Percentiles rank a stretch among this genome's conserved stretches.
phyloP scores from a whole-genome alignment of 305 asterid genomes.

The Fraxinus sp. region DNA sequence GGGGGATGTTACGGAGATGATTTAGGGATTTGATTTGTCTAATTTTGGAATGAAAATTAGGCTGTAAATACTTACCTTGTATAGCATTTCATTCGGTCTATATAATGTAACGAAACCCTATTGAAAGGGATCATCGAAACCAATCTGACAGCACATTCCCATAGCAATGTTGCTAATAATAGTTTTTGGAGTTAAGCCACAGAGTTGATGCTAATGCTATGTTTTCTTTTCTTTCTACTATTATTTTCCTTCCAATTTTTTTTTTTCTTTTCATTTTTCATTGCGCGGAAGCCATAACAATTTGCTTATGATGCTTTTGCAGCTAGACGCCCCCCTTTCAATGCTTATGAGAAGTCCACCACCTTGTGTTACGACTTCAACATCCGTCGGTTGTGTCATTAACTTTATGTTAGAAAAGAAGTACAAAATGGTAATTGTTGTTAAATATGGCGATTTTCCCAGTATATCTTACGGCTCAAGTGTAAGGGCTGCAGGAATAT shows the following conservation, averaged over 20 bases:
- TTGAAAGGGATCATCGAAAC: too few species aligned
- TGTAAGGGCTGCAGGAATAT: conserved; percentile 57
- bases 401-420: conserved; percentile 65
- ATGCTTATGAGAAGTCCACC: conserved; percentile 68
- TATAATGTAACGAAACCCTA: too few species aligned
- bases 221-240: background rate
- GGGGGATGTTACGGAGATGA: too few species aligned
- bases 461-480: conserved; percentile 46
- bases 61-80: too few species aligned
- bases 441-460: conserved; percentile 44
- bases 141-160: background rate
- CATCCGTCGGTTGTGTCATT: conserved; percentile 55
- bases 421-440: conserved; percentile 58
- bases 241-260: background rate
- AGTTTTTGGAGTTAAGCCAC: background rate
- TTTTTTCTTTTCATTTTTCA: background rate
- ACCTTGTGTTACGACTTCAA: conserved; percentile 57
- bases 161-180: background rate
- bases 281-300: background rate
- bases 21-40: too few species aligned
- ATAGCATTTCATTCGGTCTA: too few species aligned
- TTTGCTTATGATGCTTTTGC: conserved; percentile 26
- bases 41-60: too few species aligned
- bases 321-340: conserved; percentile 61
- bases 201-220: background rate